phyloP scores from a whole-genome alignment of 805 yeast genomes.

The Myxozyma neglecta region DNA sequence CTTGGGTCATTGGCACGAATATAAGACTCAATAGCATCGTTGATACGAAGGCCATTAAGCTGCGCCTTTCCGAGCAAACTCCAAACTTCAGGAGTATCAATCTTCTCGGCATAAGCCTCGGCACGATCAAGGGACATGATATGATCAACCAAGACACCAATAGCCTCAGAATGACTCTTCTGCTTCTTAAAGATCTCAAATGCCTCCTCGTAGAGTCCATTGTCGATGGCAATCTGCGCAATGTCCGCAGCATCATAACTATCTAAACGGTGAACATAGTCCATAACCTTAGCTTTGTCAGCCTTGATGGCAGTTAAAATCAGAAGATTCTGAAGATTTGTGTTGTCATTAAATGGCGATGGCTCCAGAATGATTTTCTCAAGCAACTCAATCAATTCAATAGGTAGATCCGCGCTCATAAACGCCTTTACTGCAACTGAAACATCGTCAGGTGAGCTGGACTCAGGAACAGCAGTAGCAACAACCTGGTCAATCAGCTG shows the following conservation, averaged over 20 bases:
- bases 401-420: constrained; percentile 91
- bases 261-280: constrained; percentile 85
- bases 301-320: constrained; percentile 94
- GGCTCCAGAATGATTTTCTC: constrained; percentile 97
- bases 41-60: constrained; percentile 85
- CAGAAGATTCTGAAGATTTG: constrained; percentile 89
- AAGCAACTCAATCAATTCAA: constrained; percentile 87
- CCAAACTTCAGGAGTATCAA: constrained; percentile 86
- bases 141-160: constrained; percentile 89
- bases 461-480: constrained; percentile 93
- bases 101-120: constrained; percentile 85
- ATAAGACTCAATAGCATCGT: constrained; percentile 89
- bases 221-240: constrained; percentile 87
- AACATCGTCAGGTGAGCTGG: constrained; percentile 88
- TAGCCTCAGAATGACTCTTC: constrained; percentile 72
- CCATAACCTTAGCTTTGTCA: constrained; percentile 78
- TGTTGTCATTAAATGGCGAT: constrained; percentile 93
- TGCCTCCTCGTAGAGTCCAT: constrained; percentile 89
- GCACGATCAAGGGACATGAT: constrained; percentile 94
- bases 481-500: constrained; percentile 91
- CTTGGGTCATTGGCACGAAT: constrained; percentile 89
- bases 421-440: constrained; percentile 92
- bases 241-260: constrained; percentile 91
- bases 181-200: constrained; percentile 86
- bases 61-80: constrained; percentile 95